Percentiles rank a stretch among this genome's conserved stretches.
phyloP scores from a whole-genome alignment of 768 basidiomycete genomes.

The Mrakia blollopis region DNA sequence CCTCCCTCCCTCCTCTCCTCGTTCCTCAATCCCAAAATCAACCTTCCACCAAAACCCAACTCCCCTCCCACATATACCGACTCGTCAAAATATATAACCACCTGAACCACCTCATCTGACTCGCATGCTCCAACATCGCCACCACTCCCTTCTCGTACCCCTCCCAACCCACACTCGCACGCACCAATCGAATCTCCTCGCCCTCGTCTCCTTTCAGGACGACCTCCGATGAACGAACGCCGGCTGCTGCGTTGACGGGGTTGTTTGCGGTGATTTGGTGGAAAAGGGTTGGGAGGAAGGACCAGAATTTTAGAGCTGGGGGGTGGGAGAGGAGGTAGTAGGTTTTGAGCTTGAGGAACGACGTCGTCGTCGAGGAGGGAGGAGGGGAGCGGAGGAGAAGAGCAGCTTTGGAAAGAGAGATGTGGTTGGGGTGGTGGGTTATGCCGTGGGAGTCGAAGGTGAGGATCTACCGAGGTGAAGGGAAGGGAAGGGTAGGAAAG shows the following conservation, averaged over 20 bases:
- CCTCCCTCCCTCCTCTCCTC: background rate
- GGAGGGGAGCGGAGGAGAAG: constrained; percentile 42
- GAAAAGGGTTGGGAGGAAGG: background rate
- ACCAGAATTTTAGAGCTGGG: background rate
- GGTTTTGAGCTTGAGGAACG: background rate
- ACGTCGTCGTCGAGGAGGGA: background rate
- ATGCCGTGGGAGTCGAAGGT: constrained; percentile 76
- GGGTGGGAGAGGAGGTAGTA: constrained; percentile 10
- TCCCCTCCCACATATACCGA: constrained; percentile 23
- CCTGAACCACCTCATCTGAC: constrained; percentile 24
- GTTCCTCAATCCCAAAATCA: too few species aligned
- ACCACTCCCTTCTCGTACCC: background rate
- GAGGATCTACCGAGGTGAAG: constrained; percentile 55
- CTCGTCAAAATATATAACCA: constrained; percentile 4
- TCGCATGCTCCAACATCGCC: constrained; percentile 15
- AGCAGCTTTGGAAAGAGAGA: constrained; percentile 57
- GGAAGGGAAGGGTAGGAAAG: background rate
- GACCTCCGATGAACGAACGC: background rate
- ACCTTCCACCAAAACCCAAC: constrained; percentile 12
- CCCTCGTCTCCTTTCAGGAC: background rate
- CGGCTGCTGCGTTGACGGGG: too few species aligned
- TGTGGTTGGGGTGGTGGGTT: constrained; percentile 80
- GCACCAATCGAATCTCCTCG: background rate
- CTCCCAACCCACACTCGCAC: constrained; percentile 1
- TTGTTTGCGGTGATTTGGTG: background rate